phyloP scores from a whole-genome alignment of 2,329 filamentous ascomycete species.

The Fusarium drepaniforme region DNA sequence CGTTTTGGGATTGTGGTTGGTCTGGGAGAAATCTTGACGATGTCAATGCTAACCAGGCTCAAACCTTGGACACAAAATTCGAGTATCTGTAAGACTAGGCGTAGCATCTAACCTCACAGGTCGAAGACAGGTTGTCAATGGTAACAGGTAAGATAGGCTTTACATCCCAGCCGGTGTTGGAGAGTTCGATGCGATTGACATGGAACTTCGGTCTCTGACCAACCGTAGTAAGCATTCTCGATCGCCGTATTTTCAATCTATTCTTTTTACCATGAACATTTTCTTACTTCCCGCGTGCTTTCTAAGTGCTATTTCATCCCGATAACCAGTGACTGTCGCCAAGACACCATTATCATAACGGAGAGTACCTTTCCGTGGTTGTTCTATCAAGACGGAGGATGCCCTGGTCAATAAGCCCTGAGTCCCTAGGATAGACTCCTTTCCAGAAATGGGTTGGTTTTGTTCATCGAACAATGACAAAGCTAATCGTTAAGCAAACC shows the following conservation, averaged over 20 bases:
- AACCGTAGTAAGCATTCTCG: background rate
- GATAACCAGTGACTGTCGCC: background rate
- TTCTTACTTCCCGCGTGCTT: background rate
- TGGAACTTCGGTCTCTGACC: background rate
- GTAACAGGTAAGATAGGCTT: background rate
- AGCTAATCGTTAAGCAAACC: too few relatives aligned
- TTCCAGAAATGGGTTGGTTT: too few relatives aligned
- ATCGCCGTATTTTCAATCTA: background rate
- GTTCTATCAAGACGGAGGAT: too few relatives aligned
- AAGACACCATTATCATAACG: background rate
- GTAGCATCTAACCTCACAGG: too few relatives aligned
- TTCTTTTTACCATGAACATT: background rate
- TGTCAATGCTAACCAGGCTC: slow-evolving; percentile 22
- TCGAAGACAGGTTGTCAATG: background rate
- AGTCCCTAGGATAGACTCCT: too few relatives aligned
- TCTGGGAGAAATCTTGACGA: slow-evolving; percentile 44
- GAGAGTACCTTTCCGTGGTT: background rate
- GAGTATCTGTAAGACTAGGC: background rate
- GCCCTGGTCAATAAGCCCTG: too few relatives aligned
- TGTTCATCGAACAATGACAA: too few relatives aligned
- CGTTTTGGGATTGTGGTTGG: slow-evolving; percentile 61
- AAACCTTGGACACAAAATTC: slow-evolving; percentile 22
- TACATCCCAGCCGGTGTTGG: background rate
- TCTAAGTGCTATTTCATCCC: background rate
- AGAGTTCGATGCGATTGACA: background rate